A percentile compares a stretch with the other conserved stretches of the same genome.
These are phyloP conservation scores for Zoysia japonica DNA, from an alignment of 176 grass and related monocot species.

Conservation along the genomic window DNA sequence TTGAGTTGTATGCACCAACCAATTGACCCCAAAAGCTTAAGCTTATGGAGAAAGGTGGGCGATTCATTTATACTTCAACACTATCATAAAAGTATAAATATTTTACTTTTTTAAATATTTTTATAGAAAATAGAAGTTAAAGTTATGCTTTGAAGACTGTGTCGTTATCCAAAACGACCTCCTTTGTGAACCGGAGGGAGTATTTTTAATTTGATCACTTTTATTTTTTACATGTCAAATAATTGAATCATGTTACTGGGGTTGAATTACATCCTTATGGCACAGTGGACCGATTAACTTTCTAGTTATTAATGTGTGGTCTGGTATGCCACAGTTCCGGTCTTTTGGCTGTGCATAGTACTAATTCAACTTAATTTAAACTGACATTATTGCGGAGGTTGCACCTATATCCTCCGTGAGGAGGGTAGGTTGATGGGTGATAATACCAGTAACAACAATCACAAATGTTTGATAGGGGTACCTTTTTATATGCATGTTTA, in stretches of 20 bases:
- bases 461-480: neutral
- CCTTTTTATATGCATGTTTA: constrained; percentile 8
- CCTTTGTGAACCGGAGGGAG: too few relatives aligned
- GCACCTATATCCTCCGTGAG: constrained; percentile 1
- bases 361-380: neutral
- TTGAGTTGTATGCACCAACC: too few relatives aligned
- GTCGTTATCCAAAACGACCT: too few relatives aligned
- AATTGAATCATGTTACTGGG: constrained; percentile 8
- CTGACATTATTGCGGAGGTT: constrained; percentile 12
- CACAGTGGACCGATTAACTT: neutral
- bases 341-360: constrained; percentile 8
- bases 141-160: too few relatives aligned
- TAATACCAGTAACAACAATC: constrained; percentile 6
- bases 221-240: constrained; percentile 23
- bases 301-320: constrained; percentile 1
- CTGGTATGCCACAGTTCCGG: neutral
- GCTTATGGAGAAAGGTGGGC: too few relatives aligned
- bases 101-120: too few relatives aligned
- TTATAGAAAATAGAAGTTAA: too few relatives aligned
- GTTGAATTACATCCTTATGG: constrained; percentile 15
- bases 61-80: too few relatives aligned
- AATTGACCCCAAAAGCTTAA: too few relatives aligned
- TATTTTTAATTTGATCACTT: constrained; percentile 21
- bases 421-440: neutral
- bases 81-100: too few relatives aligned